Evolutionary conservation across 805 yeast genomes (phyloP).

Genomic region (Saturnispora saitoi): DNA sequence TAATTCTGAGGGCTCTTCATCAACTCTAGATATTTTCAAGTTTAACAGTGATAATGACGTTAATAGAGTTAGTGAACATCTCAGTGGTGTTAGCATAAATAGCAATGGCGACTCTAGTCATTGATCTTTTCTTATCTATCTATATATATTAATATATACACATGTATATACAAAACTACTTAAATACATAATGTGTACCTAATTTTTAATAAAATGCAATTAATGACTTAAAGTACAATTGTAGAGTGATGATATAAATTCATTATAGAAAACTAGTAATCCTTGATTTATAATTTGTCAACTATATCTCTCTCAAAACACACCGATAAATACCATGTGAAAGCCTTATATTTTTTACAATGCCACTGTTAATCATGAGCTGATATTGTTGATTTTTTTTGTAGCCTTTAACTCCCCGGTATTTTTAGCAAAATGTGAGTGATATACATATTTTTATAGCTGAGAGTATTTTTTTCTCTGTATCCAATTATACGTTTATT

Average conservation of each 20-base stretch:
- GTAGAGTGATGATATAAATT: no score
- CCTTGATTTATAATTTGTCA: no score
- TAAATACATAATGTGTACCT: not conserved
- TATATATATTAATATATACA: not conserved
- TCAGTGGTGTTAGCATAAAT: conserved; percentile 1
- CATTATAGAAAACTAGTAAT: no score
- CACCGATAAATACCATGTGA: no score
- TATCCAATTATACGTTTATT: not conserved
- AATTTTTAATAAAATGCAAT: not conserved
- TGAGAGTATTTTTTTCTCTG: not conserved
- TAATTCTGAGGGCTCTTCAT: not conserved
- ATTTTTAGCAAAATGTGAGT: not conserved
- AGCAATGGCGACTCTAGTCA: not conserved
- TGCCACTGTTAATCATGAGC: not conserved
- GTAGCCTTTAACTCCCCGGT: not conserved
- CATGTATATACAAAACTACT: not conserved
- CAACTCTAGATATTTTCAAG: not conserved
- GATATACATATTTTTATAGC: no score
- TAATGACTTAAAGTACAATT: not conserved
- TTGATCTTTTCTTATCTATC: not conserved
- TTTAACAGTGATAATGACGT: not conserved
- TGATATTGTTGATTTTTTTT: not conserved
- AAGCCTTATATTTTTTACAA: no score
- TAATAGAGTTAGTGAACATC: conserved; percentile 1
- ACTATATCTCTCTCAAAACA: no score